These are phyloP conservation scores for Fonsecaea monophora DNA, from an alignment of 2,329 filamentous ascomycete genomes.

Conservation along the genomic window DNA sequence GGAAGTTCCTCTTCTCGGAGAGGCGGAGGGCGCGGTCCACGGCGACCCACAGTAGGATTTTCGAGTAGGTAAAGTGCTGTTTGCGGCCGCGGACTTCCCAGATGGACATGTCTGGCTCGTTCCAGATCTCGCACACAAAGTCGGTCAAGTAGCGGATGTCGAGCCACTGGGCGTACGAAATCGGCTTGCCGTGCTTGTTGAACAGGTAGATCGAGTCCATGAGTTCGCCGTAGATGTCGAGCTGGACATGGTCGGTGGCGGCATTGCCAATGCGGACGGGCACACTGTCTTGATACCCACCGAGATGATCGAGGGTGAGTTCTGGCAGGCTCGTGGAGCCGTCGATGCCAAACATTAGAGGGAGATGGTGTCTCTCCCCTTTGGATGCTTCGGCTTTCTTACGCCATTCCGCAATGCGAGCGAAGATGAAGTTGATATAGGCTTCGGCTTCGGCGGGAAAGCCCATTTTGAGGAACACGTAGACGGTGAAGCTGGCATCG, in stretches of 20 bases:
- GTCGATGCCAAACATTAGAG: slow-evolving; percentile 82
- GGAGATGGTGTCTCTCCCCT: slow-evolving; percentile 52
- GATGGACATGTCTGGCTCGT: slow-evolving; percentile 78
- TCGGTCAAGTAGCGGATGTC: slow-evolving; percentile 72
- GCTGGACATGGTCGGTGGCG: slow-evolving; percentile 76
- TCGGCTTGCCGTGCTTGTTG: slow-evolving; percentile 79
- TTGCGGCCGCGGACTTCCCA: slow-evolving; percentile 80
- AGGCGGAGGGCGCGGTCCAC: slow-evolving; percentile 77
- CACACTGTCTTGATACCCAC: slow-evolving; percentile 73
- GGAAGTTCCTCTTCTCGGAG: slow-evolving; percentile 75
- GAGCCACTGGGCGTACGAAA: slow-evolving; percentile 78
- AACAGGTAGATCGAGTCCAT: slow-evolving; percentile 80
- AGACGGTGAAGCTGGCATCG: slow-evolving; percentile 78
- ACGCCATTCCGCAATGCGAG: slow-evolving; percentile 70
- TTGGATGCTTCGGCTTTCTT: slow-evolving; percentile 59
- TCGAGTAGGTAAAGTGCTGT: slow-evolving; percentile 81
- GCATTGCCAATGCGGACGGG: slow-evolving; percentile 80
- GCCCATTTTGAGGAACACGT: slow-evolving; percentile 75
- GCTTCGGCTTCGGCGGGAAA: slow-evolving; percentile 77
- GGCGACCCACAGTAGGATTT: slow-evolving; percentile 83
- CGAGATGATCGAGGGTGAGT: slow-evolving; percentile 70
- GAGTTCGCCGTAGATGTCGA: slow-evolving; percentile 80
- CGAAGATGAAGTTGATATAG: slow-evolving; percentile 79
- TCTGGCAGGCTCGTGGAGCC: slow-evolving; percentile 78
- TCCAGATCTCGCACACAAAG: slow-evolving; percentile 71